Evolutionary conservation across 148 eudicot genomes (phyloP).

Genomic region (Bassia scoparia): DNA sequence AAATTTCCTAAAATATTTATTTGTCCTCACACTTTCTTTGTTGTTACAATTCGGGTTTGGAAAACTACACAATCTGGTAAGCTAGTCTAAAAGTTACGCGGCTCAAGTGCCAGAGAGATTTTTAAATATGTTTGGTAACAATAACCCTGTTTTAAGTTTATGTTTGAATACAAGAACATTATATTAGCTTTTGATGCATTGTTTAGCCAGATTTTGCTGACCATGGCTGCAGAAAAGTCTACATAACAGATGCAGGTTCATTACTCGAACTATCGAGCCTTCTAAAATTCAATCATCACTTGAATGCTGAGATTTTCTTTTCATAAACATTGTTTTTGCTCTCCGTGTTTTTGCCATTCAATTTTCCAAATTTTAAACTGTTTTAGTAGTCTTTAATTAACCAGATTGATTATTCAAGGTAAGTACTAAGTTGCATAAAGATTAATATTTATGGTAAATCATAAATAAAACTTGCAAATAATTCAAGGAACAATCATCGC

Average conservation of each 20-base stretch:
- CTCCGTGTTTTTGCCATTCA: not conserved
- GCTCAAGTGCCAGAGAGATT: not conserved
- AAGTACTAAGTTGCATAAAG: no score
- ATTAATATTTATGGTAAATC: no score
- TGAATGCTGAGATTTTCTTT: not conserved
- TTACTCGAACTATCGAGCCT: conserved; percentile 2
- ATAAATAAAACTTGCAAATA: no score
- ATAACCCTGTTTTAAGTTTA: no score
- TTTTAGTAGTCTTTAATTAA: not conserved
- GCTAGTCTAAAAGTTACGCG: not conserved
- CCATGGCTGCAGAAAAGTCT: not conserved
- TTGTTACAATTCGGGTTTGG: no score
- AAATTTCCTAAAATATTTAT: no score
- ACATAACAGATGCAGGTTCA: not conserved
- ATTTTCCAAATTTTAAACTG: not conserved
- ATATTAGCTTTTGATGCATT: not conserved
- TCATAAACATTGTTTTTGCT: not conserved
- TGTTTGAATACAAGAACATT: no score
- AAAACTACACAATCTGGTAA: not conserved
- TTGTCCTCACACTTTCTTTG: no score
- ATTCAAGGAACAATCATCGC: no score
- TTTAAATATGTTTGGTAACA: not conserved
- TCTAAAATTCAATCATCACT: not conserved
- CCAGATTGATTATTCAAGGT: not conserved
- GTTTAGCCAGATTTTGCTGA: conserved; percentile 1